A percentile compares a stretch with the other conserved stretches of the same genome.
phyloP scores from a whole-genome alignment of 805 yeast species.

The Saccharomycodes ludwigii region DNA sequence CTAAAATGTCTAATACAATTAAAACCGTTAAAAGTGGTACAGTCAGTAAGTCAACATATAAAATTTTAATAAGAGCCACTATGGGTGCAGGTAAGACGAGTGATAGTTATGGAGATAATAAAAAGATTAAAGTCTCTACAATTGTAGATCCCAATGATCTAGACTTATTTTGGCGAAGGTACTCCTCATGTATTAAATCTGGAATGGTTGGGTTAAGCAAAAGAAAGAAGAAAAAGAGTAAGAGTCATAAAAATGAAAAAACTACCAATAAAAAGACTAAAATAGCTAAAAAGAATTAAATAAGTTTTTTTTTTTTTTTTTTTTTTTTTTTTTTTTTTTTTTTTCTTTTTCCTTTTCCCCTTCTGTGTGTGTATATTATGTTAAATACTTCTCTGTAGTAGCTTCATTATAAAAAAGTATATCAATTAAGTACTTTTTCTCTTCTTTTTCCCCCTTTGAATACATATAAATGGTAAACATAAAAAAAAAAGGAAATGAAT shows the following conservation, averaged over 20 bases:
- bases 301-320: not conserved
- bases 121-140: constrained; percentile 56
- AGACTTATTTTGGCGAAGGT: constrained; percentile 67
- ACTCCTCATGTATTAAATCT: constrained; percentile 52
- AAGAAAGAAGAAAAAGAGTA: constrained; percentile 64
- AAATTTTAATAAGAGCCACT: constrained; percentile 57
- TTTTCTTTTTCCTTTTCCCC: not conserved
- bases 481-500: constrained; percentile 9
- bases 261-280: constrained; percentile 5
- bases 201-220: constrained; percentile 69
- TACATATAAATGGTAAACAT: no score
- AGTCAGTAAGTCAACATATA: constrained; percentile 30
- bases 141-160: constrained; percentile 50
- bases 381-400: no score
- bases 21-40: constrained; percentile 4
- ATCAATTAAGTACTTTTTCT: no score
- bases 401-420: no score
- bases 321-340: not conserved
- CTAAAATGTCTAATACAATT: constrained; percentile 12
- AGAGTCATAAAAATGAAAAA: constrained; percentile 22
- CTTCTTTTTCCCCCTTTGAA: no score
- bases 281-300: not conserved
- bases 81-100: constrained; percentile 41
- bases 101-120: constrained; percentile 15
- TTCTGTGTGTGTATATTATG: no score